Conservation (phyloP, 139 green algal species). For the Desmodesmus armatus region DNA sequence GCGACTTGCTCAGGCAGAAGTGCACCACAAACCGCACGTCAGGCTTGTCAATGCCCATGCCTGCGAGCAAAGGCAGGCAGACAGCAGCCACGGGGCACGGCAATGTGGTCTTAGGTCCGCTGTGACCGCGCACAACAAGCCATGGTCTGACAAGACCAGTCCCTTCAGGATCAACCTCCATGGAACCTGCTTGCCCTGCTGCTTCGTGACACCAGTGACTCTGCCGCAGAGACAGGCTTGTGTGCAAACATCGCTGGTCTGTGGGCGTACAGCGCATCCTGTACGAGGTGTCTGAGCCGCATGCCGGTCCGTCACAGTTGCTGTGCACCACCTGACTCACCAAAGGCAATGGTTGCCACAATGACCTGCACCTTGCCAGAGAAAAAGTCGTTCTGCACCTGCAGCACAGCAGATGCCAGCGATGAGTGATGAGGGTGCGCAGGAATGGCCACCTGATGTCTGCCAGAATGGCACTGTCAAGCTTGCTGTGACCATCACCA, state of each 20-base stretch:
- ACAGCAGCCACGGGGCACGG: slow-evolving; percentile 16
- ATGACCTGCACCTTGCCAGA: slow-evolving; percentile 75
- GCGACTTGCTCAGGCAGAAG: slow-evolving; percentile 83
- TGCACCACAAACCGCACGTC: slow-evolving; percentile 92
- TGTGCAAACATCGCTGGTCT: too few species aligned
- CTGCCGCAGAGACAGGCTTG: too few species aligned
- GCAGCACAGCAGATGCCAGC: slow-evolving; percentile 44
- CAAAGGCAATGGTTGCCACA: slow-evolving; percentile 92
- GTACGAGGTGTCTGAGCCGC: background rate
- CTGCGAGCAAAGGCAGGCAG: too few species aligned
- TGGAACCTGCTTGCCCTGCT: too few species aligned
- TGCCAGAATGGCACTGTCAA: background rate
- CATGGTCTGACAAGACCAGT: background rate
- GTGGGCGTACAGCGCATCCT: too few species aligned
- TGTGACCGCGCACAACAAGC: background rate
- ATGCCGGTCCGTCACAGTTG: background rate
- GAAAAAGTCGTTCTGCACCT: slow-evolving; percentile 86
- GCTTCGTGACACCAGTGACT: too few species aligned
- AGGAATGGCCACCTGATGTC: background rate
- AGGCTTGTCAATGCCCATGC: slow-evolving; percentile 88
- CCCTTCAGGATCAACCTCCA: background rate
- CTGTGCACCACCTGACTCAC: too few species aligned
- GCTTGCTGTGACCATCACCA: background rate
- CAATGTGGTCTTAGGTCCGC: background rate
- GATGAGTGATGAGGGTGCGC: background rate